phyloP scores from a whole-genome alignment of 2,329 filamentous ascomycete species.

The Fusarium phyllophilum region DNA sequence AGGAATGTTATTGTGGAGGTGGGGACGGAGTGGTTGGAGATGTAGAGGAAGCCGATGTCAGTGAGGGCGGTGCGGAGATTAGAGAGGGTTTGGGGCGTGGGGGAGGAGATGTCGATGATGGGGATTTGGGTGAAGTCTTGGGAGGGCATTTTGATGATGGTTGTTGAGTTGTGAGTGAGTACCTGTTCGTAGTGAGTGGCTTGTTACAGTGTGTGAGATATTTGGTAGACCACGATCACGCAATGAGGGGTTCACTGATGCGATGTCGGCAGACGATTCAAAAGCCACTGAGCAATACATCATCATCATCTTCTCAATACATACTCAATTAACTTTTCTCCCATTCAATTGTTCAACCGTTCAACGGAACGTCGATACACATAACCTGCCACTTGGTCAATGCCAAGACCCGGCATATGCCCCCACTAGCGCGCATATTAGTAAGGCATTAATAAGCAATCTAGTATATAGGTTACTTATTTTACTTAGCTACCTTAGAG shows the following conservation, averaged over 20 bases:
- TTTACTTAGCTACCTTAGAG: no score
- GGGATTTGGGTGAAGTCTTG: conserved; percentile 55
- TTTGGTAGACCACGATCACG: neutral
- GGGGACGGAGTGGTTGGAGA: conserved; percentile 60
- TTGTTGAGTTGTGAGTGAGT: neutral
- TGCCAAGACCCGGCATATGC: no score
- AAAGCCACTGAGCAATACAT: neutral
- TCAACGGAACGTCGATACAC: neutral
- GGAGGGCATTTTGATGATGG: neutral
- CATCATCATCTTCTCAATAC: no score
- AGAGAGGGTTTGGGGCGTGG: conserved; percentile 52
- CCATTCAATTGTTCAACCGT: neutral
- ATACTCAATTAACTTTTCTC: neutral
- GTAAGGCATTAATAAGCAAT: no score
- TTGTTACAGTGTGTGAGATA: neutral
- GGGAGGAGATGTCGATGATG: conserved; percentile 59
- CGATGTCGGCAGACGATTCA: neutral
- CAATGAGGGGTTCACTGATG: neutral
- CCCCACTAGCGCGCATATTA: no score
- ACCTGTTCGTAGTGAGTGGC: neutral
- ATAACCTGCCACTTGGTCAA: no score
- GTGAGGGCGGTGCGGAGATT: conserved; percentile 59
- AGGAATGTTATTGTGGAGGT: conserved; percentile 50
- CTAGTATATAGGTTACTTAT: no score
- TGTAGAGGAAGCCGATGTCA: conserved; percentile 64